Base-by-base conservation (phyloP, 2,329 filamentous ascomycete species). In the Daldinia sp. region DNA sequence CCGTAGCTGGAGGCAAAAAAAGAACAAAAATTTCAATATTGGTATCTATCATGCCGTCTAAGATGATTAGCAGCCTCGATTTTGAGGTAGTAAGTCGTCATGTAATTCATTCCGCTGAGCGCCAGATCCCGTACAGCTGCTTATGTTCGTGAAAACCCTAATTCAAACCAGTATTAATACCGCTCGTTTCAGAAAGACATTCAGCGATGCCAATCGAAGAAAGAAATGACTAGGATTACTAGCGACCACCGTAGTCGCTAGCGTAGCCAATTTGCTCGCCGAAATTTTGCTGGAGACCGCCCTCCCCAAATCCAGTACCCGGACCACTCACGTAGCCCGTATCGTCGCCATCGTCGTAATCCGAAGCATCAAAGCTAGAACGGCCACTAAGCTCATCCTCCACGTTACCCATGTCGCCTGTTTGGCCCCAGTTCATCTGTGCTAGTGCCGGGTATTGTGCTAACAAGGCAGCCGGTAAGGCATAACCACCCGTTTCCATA, bases 361-460 rank as follows among this genome's bases (percentile, higher is more conserved):
- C 92, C 64, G 91, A 93, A 0, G 90, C 90, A 76, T 97, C 93
- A 74, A 95, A 96, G 71, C 91, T 94, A 71, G 92, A 93, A 59
- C 91, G 86, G 0, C 92, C 92, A 74, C 90, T 93, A n/a, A 92
- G 81, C 68, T 93, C 92, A 56, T 93, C 92, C 44, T 94, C 91
- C 65, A 90, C 89, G n/a, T 91, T 87, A 46, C 90, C 87, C 77
- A 97, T 87, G 60, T 90, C 87, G 20, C 80, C 77, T 10, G 46
- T 2, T 18, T 81, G 78, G 18, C 87, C 87, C 94, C 95, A 98
- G 76, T 95, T 94, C 78, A 98, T 87, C 60, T 90, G 92, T 26
- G 94, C 94, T n/a, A 99, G 83, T 3, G 93, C 94, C 12, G 96
- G 96, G 79, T 98, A 98, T 77, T 98, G 96, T 18, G 92, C 92